phyloP scores from a whole-genome alignment of 306 rosid species.

The Rosa rugosa region DNA sequence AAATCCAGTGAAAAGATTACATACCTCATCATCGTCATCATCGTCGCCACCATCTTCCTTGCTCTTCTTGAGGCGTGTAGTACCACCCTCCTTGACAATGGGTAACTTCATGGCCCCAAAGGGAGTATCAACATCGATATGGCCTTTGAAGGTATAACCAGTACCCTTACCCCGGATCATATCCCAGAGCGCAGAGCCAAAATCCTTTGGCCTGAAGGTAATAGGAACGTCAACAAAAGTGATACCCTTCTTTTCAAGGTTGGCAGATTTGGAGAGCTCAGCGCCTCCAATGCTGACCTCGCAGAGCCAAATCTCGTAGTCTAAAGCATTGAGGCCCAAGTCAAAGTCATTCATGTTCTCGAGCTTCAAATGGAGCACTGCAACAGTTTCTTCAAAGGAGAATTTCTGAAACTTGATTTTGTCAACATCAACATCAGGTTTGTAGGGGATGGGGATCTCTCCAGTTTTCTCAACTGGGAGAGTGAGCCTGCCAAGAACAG shows the following conservation, averaged over 20 bases:
- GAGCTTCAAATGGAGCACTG: slow-evolving; percentile 79
- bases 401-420: slow-evolving; percentile 70
- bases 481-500: slow-evolving; percentile 79
- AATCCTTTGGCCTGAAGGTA: slow-evolving; percentile 90
- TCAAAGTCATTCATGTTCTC: slow-evolving; percentile 95
- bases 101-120: slow-evolving; percentile 94
- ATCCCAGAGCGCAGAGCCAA: slow-evolving; percentile 95
- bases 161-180: slow-evolving; percentile 96
- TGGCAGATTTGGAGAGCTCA: slow-evolving; percentile 62
- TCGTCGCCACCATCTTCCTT: slow-evolving; percentile 64
- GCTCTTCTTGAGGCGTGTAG: slow-evolving; percentile 81
- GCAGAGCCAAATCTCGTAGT: slow-evolving; percentile 84
- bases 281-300: slow-evolving; percentile 78
- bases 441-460: slow-evolving; percentile 91
- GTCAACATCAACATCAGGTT: slow-evolving; percentile 90
- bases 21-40: slow-evolving; percentile 64
- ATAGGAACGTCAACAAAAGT: slow-evolving; percentile 64
- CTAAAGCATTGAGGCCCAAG: slow-evolving; percentile 66
- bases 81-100: slow-evolving; percentile 86
- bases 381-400: slow-evolving; percentile 87
- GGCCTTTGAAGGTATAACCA: slow-evolving; percentile 76
- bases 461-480: slow-evolving; percentile 89
- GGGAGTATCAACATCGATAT: slow-evolving; percentile 82
- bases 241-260: slow-evolving; percentile 60
- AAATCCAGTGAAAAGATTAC: neutral